Base-by-base conservation (phyloP, 75 land plant species). In the Pseudotsuga menziesii region DNA sequence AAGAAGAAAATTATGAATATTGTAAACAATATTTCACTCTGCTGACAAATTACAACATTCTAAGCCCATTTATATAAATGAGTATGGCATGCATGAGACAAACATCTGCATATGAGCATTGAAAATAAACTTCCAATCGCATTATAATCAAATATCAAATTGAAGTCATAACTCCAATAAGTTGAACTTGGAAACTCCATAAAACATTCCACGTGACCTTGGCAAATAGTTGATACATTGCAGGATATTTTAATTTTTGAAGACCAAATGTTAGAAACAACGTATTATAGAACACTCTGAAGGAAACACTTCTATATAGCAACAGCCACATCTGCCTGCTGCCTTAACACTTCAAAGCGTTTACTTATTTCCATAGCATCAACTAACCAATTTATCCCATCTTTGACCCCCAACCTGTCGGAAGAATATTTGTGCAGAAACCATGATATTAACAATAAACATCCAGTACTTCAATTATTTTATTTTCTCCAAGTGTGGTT, bases 291-390 rank as follows among this genome's bases (percentile, higher is more conserved):
- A 61, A 69, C 36, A 67, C 71, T 39, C 8, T 16, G 41, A 69
- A 69, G 22, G 54, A 22, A 23, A 52, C 26, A 20, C 12, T 11
- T 16, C 54, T 67, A 85, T 62, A 83, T 27, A 11, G 75, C 67
- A 2, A 85, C 87, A 20, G 57, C 75, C 6, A 71, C 87, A 72
- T 87, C 90, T 58, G 89, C 88, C 2, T 87, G 98, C 20, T 75
- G 78, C 75, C 91, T 86, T 32, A 95, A 79, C 74, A 61, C 81
- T 76, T 95, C 92, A 14, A 92, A 85, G 44, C 98, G 84, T 74
- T 95, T 95, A 80, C 94, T 93, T 80, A 89, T 91, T 73, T 84
- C 89, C 98, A 93, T 95, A 9, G 81, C 92, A 32, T 93, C 97
- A 41, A 95, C 92, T 32, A 95, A 83, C 98, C 98, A 95, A 16